Evolutionary conservation across 164 flowering plant species (phyloP).

Genomic region (Aristolochia fimbriata): DNA sequence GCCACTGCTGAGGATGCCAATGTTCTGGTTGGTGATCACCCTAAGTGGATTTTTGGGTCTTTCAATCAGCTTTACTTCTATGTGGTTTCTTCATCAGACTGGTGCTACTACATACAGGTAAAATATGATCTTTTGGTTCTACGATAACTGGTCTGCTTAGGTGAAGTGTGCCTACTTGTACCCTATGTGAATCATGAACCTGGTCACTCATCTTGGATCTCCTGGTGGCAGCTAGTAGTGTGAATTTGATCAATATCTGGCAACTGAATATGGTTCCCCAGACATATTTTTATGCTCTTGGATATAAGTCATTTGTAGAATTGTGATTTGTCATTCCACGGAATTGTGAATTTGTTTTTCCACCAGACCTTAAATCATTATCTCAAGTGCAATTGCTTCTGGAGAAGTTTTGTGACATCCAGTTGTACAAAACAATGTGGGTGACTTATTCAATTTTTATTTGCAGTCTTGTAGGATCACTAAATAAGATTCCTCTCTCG

Average conservation of each 20-base stretch:
- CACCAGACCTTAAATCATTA: too few relatives aligned
- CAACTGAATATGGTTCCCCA: too few relatives aligned
- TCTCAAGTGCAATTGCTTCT: too few relatives aligned
- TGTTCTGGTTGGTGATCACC: conserved; percentile 86
- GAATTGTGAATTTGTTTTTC: too few relatives aligned
- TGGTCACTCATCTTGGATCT: too few relatives aligned
- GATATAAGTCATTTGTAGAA: too few relatives aligned
- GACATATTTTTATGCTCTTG: too few relatives aligned
- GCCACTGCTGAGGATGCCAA: conserved; percentile 67
- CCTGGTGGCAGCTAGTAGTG: too few relatives aligned
- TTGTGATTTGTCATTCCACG: too few relatives aligned
- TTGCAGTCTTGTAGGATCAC: conserved; percentile 90
- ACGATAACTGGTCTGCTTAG: neutral
- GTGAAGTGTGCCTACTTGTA: neutral
- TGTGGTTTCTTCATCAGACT: conserved; percentile 99
- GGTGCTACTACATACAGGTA: conserved; percentile 99
- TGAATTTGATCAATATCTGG: too few relatives aligned
- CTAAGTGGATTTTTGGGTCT: conserved; percentile 88
- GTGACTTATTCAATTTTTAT: neutral
- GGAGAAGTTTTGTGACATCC: too few relatives aligned
- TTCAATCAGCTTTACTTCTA: conserved; percentile 96
- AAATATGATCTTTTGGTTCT: neutral
- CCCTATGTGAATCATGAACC: neutral
- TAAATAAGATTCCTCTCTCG: conserved; percentile 93
- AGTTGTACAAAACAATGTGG: too few relatives aligned